A percentile compares a stretch with the other conserved stretches of the same genome.
These are phyloP conservation scores for Canna indica DNA, from an alignment of 176 grass and related monocot genomes.

Conservation along the genomic window DNA sequence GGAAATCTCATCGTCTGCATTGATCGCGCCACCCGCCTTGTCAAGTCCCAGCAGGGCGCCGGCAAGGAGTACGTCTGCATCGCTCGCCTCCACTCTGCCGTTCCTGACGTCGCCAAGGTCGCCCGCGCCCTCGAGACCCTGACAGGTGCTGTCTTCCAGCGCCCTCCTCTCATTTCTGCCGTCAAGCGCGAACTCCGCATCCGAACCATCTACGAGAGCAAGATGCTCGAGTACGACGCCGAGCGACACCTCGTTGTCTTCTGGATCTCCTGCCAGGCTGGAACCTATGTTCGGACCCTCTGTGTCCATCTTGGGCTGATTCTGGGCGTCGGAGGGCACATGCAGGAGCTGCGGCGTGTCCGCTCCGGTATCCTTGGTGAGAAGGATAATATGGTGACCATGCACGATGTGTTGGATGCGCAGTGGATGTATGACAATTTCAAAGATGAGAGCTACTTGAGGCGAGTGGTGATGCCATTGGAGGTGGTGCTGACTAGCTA, in stretches of 20 bases:
- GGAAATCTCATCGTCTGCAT: constrained; percentile 96
- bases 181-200: constrained; percentile 90
- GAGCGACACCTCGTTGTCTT: constrained; percentile 70
- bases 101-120: constrained; percentile 41
- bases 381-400: constrained; percentile 96
- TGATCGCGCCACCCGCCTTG: constrained; percentile 83
- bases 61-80: constrained; percentile 86
- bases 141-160: constrained; percentile 83
- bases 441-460: constrained; percentile 64
- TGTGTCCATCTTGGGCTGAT: constrained; percentile 80
- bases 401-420: constrained; percentile 87
- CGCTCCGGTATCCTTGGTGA: constrained; percentile 67
- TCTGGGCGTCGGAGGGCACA: constrained; percentile 70
- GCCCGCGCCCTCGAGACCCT: constrained; percentile 59
- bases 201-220: constrained; percentile 77
- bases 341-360: constrained; percentile 86
- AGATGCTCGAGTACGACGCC: constrained; percentile 65
- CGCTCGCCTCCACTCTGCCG: constrained; percentile 63
- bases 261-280: constrained; percentile 74
- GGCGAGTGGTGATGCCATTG: constrained; percentile 82
- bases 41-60: constrained; percentile 90
- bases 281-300: constrained; percentile 76
- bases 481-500: constrained; percentile 88
- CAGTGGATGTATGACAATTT: constrained; percentile 78
- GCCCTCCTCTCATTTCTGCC: constrained; percentile 78